These are phyloP conservation scores for Basipetospora chlamydospora DNA, from an alignment of 2,329 filamentous ascomycete genomes.

Conservation along the genomic window DNA sequence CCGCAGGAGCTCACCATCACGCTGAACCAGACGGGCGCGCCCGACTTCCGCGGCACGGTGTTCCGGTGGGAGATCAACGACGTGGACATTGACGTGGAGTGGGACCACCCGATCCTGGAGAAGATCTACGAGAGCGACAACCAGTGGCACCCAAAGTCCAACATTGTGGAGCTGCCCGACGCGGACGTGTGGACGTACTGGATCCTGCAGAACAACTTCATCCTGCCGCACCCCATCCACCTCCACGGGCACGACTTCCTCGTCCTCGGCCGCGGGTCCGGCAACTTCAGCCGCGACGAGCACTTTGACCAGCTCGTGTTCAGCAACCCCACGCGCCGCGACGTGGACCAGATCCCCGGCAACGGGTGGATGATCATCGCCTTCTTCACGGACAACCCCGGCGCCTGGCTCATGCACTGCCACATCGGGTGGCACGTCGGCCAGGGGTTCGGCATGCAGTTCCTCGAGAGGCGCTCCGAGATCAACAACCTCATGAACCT, in stretches of 20 bases:
- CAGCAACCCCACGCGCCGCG: constrained; percentile 29
- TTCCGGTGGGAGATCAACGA: constrained; percentile 18
- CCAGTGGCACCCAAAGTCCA: constrained; percentile 9
- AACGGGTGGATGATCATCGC: constrained; percentile 30
- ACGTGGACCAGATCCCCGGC: constrained; percentile 27
- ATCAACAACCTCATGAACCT: constrained; percentile 8
- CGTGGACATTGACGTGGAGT: constrained; percentile 20
- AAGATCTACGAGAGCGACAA: constrained; percentile 11
- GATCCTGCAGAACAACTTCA: constrained; percentile 16
- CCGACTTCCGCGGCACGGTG: constrained; percentile 7
- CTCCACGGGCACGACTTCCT: constrained; percentile 26
- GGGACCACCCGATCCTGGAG: constrained; percentile 22
- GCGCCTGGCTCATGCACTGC: constrained; percentile 31
- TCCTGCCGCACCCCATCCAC: constrained; percentile 29
- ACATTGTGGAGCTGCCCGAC: constrained; percentile 10
- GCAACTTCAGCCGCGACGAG: constrained; percentile 9
- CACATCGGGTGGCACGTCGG: constrained; percentile 37
- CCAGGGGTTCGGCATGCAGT: constrained; percentile 34
- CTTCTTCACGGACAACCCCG: constrained; percentile 34
- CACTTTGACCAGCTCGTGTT: constrained; percentile 16
- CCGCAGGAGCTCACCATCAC: constrained; percentile 11
- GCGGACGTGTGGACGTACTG: constrained; percentile 17
- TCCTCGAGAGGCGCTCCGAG: constrained; percentile 24
- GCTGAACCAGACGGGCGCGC: constrained; percentile 9
- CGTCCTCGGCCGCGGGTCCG: constrained; percentile 13